phyloP scores from a whole-genome alignment of 2,329 filamentous ascomycete species.

The Arthrobotrys megalospora region DNA sequence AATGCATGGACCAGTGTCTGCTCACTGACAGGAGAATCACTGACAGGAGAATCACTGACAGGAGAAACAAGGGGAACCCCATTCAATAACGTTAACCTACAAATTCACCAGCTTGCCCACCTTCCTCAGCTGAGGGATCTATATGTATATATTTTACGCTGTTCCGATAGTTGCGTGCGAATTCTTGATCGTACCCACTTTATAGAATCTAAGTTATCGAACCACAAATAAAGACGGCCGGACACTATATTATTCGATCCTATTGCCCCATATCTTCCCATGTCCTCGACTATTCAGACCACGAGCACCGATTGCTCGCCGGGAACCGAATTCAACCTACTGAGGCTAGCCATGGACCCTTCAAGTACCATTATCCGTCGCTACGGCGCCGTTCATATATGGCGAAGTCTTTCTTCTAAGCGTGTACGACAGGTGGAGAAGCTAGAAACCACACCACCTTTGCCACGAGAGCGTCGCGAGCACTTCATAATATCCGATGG shows the following conservation, averaged over 20 bases:
- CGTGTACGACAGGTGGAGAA: slow-evolving; percentile 7
- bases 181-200: too few species aligned
- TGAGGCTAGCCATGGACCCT: slow-evolving; percentile 41
- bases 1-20: background rate
- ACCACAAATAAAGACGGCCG: background rate
- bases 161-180: too few species aligned
- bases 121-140: background rate
- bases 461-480: background rate
- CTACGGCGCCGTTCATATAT: slow-evolving; percentile 16
- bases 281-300: slow-evolving; percentile 17
- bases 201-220: too few species aligned
- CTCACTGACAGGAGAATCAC: background rate
- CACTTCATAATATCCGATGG: slow-evolving; percentile 38
- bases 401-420: background rate
- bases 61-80: background rate
- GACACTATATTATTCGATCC: background rate
- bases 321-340: slow-evolving; percentile 6
- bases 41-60: background rate
- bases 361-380: slow-evolving; percentile 23
- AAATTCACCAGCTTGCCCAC: background rate
- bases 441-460: background rate
- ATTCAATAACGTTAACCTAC: slow-evolving; percentile 20
- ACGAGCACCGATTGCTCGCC: slow-evolving; percentile 38
- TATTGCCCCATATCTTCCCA: background rate
- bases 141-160: background rate